Base-by-base conservation (phyloP, 2,329 filamentous ascomycete genomes). In the Colletotrichum orbiculare region DNA sequence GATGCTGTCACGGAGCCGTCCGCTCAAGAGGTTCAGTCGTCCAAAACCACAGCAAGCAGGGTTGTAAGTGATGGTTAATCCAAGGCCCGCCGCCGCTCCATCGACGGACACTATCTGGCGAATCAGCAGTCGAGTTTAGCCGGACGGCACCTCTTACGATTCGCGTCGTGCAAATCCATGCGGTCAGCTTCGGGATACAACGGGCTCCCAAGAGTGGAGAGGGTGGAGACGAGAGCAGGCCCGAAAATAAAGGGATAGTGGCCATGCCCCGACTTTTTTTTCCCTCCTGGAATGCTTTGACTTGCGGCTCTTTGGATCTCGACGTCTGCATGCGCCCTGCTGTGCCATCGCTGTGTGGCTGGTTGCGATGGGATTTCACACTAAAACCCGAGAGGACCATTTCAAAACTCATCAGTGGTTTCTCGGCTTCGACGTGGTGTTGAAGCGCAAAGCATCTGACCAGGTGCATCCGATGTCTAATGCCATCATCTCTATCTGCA, bases 161-260 rank as follows among this genome's bases (percentile, higher is more conserved):
- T 45, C 47, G 34, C 54, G 46, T 58, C 41, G 46, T 41, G 60
- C 54, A 58, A 54, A 62, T 63, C 25, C 60, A 41, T 52, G 17
- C 46, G 41, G 46, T n/a, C 25, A 56, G 38, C 39, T 56, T 53
- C 60, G 60, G 60, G 34, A 38, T 3, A 42, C 39, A 25, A 49
- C 38, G 9, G 43, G 53, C 25, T 25, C 15, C 59, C 43, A 42
- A 42, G 42, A 15, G 43, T n/a, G 45, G 37, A 11, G 12, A 49
- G 13, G 2, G 54, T 42, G 54, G 54, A 42, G 35, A 45, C 25
- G 25, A 25, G 25, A 25, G 25, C 25, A 25, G 25, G 8, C 8
- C 37, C 49, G 37, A 46, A 38, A 57, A 42, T 57, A 49, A 25
- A 25, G 54, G 54, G 54, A 57, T 49, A 58, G 45, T 58, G 39